Evolutionary conservation across 768 basidiomycete species (phyloP), one percentile per base, ranked within the genome.

Genomic region (Hemileccinum rubropunctum): DNA sequence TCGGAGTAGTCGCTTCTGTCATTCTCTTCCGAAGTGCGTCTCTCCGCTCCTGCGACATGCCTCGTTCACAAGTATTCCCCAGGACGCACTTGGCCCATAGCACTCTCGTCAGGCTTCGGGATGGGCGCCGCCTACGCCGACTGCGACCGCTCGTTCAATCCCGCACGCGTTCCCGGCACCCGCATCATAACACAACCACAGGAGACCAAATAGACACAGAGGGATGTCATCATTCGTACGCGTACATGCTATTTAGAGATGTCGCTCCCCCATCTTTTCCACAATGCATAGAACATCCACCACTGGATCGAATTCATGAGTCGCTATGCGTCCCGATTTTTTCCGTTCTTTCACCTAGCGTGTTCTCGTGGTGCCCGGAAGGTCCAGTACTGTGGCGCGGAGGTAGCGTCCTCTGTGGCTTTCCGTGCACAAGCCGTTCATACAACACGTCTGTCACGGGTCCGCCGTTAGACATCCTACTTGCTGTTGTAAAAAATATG

Each of bases 51-150:
- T 36, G 34, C 41, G 13, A 32, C 45, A 1, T 17, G 45, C 42
- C 15, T 42, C 13, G 27, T 15, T 27, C 53, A 61, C 44, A 50
- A 39, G 27, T 30, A 43, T 48, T 33, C 64, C 11, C 39, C 13
- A 94, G 92, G 92, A 76, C 88, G 93, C 51, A 87, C 88, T 64
- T 95, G 91, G 91, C 92, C 92, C 39, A 84, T 95, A 57, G 83
- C 88, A 27, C 79, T 95, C 48, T 76, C 86, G 14, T 88, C 89
- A 6, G 92, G 92, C 32, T 93, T 94, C 65, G 92, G 92, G 30
- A 78, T 84, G 35, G 92, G 92, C 37, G 82, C 83, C 45, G 91
- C 92, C 26, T 94, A 91, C 65, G 84, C 89, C 27, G 92, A 95
- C 77, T 94, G 92, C 71, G 90, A 95, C 73, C 82, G 91, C 43